These are phyloP conservation scores for Lepidium aucheri DNA, from an alignment of 345 rosid species.

Conservation along the genomic window DNA sequence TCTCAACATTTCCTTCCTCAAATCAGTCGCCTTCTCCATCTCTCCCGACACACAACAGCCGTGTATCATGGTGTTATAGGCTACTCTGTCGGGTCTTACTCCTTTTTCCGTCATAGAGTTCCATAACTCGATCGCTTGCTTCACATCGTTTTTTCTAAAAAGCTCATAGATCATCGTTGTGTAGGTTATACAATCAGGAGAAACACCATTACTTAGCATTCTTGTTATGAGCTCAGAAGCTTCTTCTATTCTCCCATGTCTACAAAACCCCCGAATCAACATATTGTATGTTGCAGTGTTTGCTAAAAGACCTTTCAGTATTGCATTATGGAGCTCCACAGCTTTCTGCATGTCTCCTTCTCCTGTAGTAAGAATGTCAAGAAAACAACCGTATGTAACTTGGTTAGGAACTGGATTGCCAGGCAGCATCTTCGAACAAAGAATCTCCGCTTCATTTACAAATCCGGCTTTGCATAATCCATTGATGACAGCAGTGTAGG, in stretches of 20 bases:
- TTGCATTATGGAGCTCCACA: constrained; percentile 50
- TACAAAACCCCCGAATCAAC: constrained; percentile 71
- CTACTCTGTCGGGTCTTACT: constrained; percentile 56
- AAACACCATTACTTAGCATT: constrained; percentile 50
- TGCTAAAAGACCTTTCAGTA: constrained; percentile 55
- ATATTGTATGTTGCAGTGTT: constrained; percentile 69
- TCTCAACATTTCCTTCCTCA: constrained; percentile 64
- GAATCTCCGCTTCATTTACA: constrained; percentile 55
- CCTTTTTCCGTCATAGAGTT: constrained; percentile 57
- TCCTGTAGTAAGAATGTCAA: constrained; percentile 54
- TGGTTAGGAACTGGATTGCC: constrained; percentile 53
- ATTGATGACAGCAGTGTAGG: constrained; percentile 75
- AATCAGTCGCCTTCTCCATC: constrained; percentile 44
- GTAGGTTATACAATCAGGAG: constrained; percentile 80
- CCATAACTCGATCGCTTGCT: constrained; percentile 63
- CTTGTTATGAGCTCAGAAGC: constrained; percentile 46
- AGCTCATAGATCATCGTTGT: constrained; percentile 70
- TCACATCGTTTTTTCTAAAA: constrained; percentile 46
- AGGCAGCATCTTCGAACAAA: constrained; percentile 50
- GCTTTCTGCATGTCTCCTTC: constrained; percentile 70
- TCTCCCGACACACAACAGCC: constrained; percentile 68
- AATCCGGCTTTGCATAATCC: constrained; percentile 78
- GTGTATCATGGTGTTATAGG: constrained; percentile 57
- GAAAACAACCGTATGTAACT: constrained; percentile 72
- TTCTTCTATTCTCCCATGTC: constrained; percentile 56